phyloP scores from a whole-genome alignment of 352 stramenopile species.

The Phytophthora tubulina region DNA sequence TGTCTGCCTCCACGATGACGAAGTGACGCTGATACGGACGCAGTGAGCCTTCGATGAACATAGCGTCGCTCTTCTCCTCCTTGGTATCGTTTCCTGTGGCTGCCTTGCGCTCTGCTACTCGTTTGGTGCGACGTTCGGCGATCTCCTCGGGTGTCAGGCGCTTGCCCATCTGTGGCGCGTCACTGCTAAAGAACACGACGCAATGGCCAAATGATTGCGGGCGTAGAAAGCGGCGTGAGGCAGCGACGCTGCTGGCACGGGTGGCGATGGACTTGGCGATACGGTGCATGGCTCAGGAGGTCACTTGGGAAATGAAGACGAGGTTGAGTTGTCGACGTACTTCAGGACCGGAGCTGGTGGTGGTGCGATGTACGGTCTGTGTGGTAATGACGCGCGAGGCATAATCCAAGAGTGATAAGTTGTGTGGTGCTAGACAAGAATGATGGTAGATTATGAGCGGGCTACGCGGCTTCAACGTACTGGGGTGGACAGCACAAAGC shows the following conservation, averaged over 20 bases:
- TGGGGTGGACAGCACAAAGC: too few relatives aligned
- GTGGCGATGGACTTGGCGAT: conserved; percentile 20
- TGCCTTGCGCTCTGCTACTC: conserved; percentile 25
- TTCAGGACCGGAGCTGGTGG: conserved; percentile 20
- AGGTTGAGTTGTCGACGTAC: conserved; percentile 9
- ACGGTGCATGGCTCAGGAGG: conserved; percentile 22
- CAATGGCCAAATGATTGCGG: conserved; percentile 9
- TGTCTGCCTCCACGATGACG: conserved; percentile 61
- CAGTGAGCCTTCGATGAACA: conserved; percentile 69
- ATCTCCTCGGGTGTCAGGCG: conserved; percentile 43
- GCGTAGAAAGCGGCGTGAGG: conserved; percentile 1
- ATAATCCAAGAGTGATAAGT: conserved; percentile 15
- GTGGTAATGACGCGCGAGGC: neutral
- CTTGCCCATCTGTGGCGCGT: conserved; percentile 31
- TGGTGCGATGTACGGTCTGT: conserved; percentile 15
- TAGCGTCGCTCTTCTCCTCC: conserved; percentile 29
- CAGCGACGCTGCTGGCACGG: neutral
- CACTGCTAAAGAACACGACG: conserved; percentile 28
- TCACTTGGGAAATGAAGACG: conserved; percentile 23
- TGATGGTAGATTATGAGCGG: conserved; percentile 29
- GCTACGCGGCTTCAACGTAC: too few relatives aligned
- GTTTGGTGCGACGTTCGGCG: conserved; percentile 42
- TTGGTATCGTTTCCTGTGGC: conserved; percentile 13
- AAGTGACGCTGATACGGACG: conserved; percentile 68
- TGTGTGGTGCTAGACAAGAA: conserved; percentile 26